A percentile compares a stretch with the other conserved stretches of the same genome.
phyloP scores from a whole-genome alignment of 208 protist species.

The Trypanosoma theileri region DNA sequence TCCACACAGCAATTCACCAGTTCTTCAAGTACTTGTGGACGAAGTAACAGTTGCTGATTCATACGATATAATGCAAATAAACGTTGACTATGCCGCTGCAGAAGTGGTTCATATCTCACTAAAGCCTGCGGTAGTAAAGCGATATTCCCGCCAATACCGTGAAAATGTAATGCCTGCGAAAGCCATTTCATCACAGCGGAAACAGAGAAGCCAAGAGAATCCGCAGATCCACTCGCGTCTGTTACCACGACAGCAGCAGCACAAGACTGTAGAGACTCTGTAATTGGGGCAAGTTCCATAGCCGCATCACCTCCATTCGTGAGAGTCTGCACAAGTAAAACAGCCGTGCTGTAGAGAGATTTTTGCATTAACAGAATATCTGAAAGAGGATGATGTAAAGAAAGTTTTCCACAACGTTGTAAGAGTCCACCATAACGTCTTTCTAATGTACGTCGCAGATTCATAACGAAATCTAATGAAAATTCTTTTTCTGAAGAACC shows the following conservation, averaged over 20 bases:
- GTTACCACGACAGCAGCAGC: not conserved
- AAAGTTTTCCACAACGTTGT: conserved; percentile 19
- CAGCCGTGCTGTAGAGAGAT: conserved; percentile 27
- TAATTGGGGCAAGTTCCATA: conserved; percentile 19
- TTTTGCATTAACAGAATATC: conserved; percentile 20
- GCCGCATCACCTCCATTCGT: not conserved
- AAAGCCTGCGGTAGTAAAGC: conserved; percentile 9
- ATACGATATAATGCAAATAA: conserved; percentile 26
- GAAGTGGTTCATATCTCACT: not conserved
- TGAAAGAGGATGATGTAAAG: conserved; percentile 22
- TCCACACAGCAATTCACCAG: conserved; percentile 32
- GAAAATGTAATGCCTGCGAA: conserved; percentile 28
- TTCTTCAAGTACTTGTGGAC: conserved; percentile 29
- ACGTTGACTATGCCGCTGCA: conserved; percentile 16
- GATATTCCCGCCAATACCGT: conserved; percentile 18
- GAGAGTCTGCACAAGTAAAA: conserved; percentile 15
- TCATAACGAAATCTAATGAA: conserved; percentile 51
- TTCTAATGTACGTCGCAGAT: conserved; percentile 41
- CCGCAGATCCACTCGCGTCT: not conserved
- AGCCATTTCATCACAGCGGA: conserved; percentile 23
- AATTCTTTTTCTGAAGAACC: conserved; percentile 36
- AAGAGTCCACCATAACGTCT: conserved; percentile 57
- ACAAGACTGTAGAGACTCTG: conserved; percentile 11
- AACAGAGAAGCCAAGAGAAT: conserved; percentile 3
- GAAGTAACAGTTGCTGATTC: conserved; percentile 29